Base-by-base conservation (phyloP, 2,329 filamentous ascomycete species). In the Lachnellula cervina region DNA sequence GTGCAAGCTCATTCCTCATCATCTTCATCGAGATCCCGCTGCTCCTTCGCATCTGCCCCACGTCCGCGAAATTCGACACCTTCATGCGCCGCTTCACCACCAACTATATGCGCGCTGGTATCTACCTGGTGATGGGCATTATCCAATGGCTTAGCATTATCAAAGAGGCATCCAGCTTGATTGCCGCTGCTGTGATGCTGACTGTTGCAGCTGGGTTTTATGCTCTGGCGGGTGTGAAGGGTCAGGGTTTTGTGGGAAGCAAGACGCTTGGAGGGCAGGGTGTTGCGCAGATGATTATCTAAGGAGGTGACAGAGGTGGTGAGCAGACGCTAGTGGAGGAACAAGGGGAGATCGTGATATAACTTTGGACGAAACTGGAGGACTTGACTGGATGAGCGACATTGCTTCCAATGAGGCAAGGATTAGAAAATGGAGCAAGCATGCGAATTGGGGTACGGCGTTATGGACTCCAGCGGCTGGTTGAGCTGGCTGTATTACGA, bases 231-330 rank as follows among this genome's bases (percentile, higher is more conserved):
- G 90, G 81, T 42, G 59, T 93, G 72, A 93, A 90, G 79, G 87
- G 88, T 58, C 90, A 95, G 76, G 87, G 83, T 37, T 95, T 95
- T 73, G 84, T 91, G 63, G 89, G 89, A 59, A 97, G 92, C 80
- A 97, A 97, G 83, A 97, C 93, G 16, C 80, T 99, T 52, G 94
- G 94, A 63, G 94, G 94, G 52, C 87, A 90, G 64, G 93, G 93
- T 51, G 88, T 97, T 64, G 94, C 91, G 60, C 92, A 97, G 78
- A 97, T 97, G 93, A 97, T 97, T 75, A 91, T 97, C 69, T 96
- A 79, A 77, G 65, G 42, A 13, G 21, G 46, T n/a, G 21, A 23
- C 9, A 23, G 14, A 38, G 35, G 16, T 13, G 28, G 42, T 13
- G 25, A 45, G 32, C 14, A 16, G 34, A 38, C 34, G 34, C 2